These are phyloP conservation scores for Salisapilia sapeloensis DNA, from an alignment of 352 stramenopile species.

Conservation along the genomic window DNA sequence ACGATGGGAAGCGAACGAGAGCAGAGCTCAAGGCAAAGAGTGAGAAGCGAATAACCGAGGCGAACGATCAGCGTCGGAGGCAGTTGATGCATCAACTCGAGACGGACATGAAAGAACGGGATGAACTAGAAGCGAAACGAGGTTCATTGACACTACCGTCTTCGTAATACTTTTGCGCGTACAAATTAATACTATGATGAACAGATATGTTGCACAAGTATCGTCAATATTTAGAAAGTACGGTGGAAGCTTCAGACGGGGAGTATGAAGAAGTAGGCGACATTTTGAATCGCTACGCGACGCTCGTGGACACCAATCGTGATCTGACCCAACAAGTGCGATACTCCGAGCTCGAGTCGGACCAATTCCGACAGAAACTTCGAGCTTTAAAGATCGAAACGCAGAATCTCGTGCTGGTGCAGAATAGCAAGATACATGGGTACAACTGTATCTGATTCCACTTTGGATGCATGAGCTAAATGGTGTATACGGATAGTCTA, in stretches of 20 bases:
- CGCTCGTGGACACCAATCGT: conserved; percentile 76
- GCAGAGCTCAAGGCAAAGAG: conserved; percentile 82
- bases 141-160: conserved; percentile 4
- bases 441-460: conserved; percentile 2
- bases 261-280: conserved; percentile 77
- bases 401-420: conserved; percentile 68
- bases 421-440: conserved; percentile 73
- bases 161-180: background rate
- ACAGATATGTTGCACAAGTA: conserved; percentile 67
- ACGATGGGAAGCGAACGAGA: conserved; percentile 78
- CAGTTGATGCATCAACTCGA: conserved; percentile 51
- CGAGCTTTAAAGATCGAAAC: conserved; percentile 64
- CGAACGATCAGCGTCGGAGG: conserved; percentile 68
- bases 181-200: background rate
- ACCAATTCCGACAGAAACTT: conserved; percentile 59
- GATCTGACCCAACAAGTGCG: conserved; percentile 67
- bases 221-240: conserved; percentile 64
- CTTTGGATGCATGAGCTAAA: background rate
- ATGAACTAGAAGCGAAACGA: conserved; percentile 59
- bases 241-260: conserved; percentile 65
- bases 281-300: conserved; percentile 72
- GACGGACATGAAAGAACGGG: conserved; percentile 43
- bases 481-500: conserved; percentile 7
- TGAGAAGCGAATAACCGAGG: conserved; percentile 49
- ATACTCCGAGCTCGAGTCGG: conserved; percentile 46